phyloP scores from a whole-genome alignment of 306 rosid genomes.

The Castanea sativa region DNA sequence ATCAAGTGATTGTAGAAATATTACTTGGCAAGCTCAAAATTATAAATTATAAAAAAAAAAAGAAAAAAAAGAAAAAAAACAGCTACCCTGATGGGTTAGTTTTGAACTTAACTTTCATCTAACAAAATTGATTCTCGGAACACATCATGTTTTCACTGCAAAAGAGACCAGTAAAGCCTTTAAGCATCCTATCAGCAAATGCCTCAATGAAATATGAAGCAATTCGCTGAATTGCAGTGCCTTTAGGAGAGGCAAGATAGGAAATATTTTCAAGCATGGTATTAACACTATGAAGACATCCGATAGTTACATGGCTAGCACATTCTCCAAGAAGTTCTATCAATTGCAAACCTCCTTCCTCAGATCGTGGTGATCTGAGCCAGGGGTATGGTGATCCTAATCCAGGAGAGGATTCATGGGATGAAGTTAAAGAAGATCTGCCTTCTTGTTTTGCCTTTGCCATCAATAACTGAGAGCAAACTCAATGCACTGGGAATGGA shows the following conservation, averaged over 20 bases:
- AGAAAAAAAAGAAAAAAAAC: no score
- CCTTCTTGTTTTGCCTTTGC: constrained; percentile 40
- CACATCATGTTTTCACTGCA: no score
- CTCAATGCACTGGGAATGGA: not conserved
- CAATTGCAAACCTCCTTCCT: constrained; percentile 52
- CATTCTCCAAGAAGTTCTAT: constrained; percentile 57
- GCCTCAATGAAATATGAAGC: constrained; percentile 79
- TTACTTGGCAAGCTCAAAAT: no score
- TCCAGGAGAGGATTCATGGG: constrained; percentile 36
- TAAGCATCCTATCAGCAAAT: constrained; percentile 64
- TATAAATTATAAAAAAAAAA: no score
- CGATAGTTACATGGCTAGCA: constrained; percentile 68
- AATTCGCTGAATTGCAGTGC: constrained; percentile 65
- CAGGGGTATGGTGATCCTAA: constrained; percentile 63
- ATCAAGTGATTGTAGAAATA: no score
- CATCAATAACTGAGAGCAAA: not conserved
- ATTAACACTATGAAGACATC: constrained; percentile 71
- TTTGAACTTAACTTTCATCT: no score
- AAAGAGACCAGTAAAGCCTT: constrained; percentile 57
- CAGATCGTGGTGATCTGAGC: constrained; percentile 53
- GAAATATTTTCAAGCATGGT: constrained; percentile 62
- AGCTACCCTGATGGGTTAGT: no score
- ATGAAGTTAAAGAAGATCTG: constrained; percentile 44
- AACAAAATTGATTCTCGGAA: no score
- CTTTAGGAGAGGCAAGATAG: constrained; percentile 67